Evolutionary conservation across 768 basidiomycete genomes (phyloP), one percentile per base, ranked within the genome.

Genomic region (Boletus coccyginus): DNA sequence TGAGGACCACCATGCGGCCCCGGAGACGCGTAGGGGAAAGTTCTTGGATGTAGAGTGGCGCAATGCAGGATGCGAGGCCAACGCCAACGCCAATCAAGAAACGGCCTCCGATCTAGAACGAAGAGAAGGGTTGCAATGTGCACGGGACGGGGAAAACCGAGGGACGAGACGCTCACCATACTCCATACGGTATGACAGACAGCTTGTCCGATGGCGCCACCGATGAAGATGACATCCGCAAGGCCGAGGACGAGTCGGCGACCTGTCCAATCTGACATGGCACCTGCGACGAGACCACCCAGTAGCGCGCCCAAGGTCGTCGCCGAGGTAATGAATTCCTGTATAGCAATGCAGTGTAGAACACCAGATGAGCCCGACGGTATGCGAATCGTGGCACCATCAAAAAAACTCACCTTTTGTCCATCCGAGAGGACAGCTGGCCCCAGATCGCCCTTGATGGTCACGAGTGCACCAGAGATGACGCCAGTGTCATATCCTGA

Each of bases 21-120:
- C 90, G 79, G 29, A 87, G 77, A 10, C 83, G 76, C 9, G 88
- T 90, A 0, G 89, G 90, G 0, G 89, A 84, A 21, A 92, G 78
- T 70, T 93, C 91, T 66, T 91, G 89, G 48, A 94, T 91, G 67
- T 92, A 92, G 6, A 92, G 76, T 11, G 90, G 90, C 0, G 90
- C 87, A 49, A 90, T 81, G 60, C 90, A 90, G 5, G 87, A 82
- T 17, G 90, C 90, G 1, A 89, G 71, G 3, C 89, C 88, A 2
- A 91, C 88, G 17, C 86, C 89, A 29, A 83, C 66, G 13, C 90
- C 90, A 53, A 92, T 84, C 50, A 92, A 69, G 70, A 93, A 88
- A 19, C 90, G 80, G 17, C 88, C 82, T 9, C 87, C 81, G 44
- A 90, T 82, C 84, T 87, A 5, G 31, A 9, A 21, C 91, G 67